phyloP scores from a whole-genome alignment of 148 eudicot genomes.

The Persicaria tinctoria region DNA sequence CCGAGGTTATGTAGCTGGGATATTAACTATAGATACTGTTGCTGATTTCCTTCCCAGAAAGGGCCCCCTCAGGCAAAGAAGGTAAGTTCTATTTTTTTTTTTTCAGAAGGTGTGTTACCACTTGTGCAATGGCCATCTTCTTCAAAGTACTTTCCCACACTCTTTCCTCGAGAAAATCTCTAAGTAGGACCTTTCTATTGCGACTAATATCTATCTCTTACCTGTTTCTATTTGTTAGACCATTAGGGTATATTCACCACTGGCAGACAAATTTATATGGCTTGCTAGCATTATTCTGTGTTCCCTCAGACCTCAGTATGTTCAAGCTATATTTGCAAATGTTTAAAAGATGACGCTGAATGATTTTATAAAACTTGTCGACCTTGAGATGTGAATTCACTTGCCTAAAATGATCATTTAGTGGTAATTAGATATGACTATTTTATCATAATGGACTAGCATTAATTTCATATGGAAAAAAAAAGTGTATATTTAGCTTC shows the following conservation, averaged over 20 bases:
- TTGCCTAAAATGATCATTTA: neutral
- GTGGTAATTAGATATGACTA: no score
- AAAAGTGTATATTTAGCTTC: no score
- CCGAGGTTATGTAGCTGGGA: slow-evolving; percentile 78
- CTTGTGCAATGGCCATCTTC: neutral
- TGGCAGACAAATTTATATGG: neutral
- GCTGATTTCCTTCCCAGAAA: slow-evolving; percentile 95
- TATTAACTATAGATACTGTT: slow-evolving; percentile 86
- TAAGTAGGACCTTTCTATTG: neutral
- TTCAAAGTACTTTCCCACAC: neutral
- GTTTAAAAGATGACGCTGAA: neutral
- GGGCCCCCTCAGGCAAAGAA: slow-evolving; percentile 83
- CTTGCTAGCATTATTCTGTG: neutral
- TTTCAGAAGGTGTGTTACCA: neutral
- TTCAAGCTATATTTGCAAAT: neutral
- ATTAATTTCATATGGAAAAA: no score
- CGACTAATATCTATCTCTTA: neutral
- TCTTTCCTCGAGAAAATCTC: neutral
- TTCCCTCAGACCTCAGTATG: neutral
- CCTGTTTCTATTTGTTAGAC: neutral
- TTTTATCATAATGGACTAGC: no score
- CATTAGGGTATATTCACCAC: neutral
- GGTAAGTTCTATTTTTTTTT: slow-evolving; percentile 29
- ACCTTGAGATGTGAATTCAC: neutral
- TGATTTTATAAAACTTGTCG: neutral